Conservation (phyloP, 345 rosid genomes). For the Boechera divaricarpa region DNA sequence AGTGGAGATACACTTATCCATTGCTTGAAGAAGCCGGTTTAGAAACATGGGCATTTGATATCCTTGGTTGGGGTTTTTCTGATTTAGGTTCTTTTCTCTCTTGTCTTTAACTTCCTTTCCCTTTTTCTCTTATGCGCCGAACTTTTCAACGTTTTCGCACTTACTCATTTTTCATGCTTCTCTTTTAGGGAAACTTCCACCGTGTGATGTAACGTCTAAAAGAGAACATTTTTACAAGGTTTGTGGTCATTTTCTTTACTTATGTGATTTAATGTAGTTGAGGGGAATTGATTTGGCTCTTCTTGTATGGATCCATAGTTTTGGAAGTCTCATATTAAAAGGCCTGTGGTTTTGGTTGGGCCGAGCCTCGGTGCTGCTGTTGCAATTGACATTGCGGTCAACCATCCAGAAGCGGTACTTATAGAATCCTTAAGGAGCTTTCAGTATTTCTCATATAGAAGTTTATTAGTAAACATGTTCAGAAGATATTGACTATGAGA, state of each 20-base stretch:
- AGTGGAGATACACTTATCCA: constrained; percentile 88
- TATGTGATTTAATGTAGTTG: background rate
- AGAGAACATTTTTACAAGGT: constrained; percentile 88
- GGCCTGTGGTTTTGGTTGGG: constrained; percentile 85
- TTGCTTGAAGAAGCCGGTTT: constrained; percentile 90
- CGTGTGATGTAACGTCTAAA: constrained; percentile 71
- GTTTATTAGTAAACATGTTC: constrained; percentile 14
- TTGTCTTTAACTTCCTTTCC: constrained; percentile 14
- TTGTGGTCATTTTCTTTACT: constrained; percentile 23
- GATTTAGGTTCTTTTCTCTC: constrained; percentile 64
- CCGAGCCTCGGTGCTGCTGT: constrained; percentile 98
- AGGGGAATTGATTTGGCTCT: background rate
- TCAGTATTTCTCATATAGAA: background rate
- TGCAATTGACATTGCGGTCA: constrained; percentile 79
- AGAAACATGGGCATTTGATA: constrained; percentile 90
- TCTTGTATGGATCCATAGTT: constrained; percentile 52
- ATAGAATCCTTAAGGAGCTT: constrained; percentile 22
- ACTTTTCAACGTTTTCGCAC: background rate
- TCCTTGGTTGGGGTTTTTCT: constrained; percentile 98
- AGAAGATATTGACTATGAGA: constrained; percentile 14
- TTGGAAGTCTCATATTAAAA: constrained; percentile 81
- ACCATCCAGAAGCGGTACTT: constrained; percentile 87
- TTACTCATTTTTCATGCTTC: background rate
- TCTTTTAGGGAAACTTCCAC: constrained; percentile 57
- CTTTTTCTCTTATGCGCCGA: background rate